Evolutionary conservation across 176 grass and related monocot species (phyloP).

Genomic region (Rhynchospora pubera): DNA sequence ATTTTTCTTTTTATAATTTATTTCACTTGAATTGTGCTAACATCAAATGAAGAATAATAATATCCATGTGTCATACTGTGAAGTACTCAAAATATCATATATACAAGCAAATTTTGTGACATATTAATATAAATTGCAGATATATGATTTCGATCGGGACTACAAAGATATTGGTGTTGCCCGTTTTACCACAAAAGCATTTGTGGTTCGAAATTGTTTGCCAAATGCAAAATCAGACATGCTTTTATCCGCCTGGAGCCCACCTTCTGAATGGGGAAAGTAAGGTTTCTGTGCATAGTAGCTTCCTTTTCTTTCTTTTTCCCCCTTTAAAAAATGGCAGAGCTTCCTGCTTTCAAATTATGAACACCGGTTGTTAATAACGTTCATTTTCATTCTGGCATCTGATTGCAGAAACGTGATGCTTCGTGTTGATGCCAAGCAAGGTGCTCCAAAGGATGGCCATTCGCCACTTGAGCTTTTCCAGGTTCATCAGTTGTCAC

Average conservation of each 20-base stretch:
- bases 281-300: constrained; percentile 33
- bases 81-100: not conserved
- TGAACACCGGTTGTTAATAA: not conserved
- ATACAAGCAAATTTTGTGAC: not conserved
- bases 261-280: constrained; percentile 83
- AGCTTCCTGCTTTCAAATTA: not conserved
- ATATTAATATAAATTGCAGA: constrained; percentile 26
- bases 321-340: too few relatives aligned
- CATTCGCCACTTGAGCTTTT: constrained; percentile 90
- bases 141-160: constrained; percentile 89
- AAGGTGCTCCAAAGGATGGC: constrained; percentile 96
- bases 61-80: not conserved
- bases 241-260: constrained; percentile 95
- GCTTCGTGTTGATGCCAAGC: constrained; percentile 94
- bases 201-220: constrained; percentile 92
- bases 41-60: not conserved
- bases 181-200: constrained; percentile 86
- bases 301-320: not conserved
- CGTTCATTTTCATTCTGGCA: not conserved
- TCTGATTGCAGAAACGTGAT: constrained; percentile 58
- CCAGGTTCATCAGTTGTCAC: constrained; percentile 42
- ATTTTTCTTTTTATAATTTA: not conserved
- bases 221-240: constrained; percentile 82
- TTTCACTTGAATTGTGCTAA: not conserved
- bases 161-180: constrained; percentile 96